Evolutionary conservation across 108 stramenopile genomes (phyloP).

Genomic region (Cyclotella atomus): DNA sequence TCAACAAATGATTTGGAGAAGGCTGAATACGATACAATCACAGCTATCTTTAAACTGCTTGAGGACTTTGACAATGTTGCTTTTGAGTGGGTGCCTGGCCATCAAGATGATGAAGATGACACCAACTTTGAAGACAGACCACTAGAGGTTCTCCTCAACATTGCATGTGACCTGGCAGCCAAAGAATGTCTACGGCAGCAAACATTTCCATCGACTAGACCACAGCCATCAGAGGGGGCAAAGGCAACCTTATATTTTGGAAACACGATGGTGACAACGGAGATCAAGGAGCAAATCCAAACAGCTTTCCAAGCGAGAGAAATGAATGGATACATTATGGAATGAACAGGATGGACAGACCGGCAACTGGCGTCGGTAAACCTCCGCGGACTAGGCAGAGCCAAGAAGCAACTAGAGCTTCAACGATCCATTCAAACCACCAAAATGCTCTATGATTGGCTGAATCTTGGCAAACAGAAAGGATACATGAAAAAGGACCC

Average conservation of each 20-base stretch:
- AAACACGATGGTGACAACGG: background rate
- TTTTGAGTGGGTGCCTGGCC: background rate
- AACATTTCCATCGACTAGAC: background rate
- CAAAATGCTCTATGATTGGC: background rate
- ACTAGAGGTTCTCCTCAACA: background rate
- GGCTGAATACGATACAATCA: background rate
- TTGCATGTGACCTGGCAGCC: background rate
- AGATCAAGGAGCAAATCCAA: background rate
- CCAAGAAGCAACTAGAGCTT: background rate
- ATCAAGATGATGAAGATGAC: constrained; percentile 2
- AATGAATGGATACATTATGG: background rate
- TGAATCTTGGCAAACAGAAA: background rate
- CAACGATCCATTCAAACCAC: background rate
- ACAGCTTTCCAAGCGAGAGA: background rate
- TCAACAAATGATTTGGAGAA: background rate
- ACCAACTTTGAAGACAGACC: background rate
- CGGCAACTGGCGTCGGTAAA: background rate
- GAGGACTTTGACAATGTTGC: background rate
- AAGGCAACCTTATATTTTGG: background rate
- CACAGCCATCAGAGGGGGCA: background rate
- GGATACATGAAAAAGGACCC: background rate
- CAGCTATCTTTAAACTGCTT: background rate
- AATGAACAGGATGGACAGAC: background rate
- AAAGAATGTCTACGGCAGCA: background rate
- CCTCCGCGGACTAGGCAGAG: background rate